Evolutionary conservation across 306 rosid species (phyloP).

Genomic region (Trichosanthes truncata): DNA sequence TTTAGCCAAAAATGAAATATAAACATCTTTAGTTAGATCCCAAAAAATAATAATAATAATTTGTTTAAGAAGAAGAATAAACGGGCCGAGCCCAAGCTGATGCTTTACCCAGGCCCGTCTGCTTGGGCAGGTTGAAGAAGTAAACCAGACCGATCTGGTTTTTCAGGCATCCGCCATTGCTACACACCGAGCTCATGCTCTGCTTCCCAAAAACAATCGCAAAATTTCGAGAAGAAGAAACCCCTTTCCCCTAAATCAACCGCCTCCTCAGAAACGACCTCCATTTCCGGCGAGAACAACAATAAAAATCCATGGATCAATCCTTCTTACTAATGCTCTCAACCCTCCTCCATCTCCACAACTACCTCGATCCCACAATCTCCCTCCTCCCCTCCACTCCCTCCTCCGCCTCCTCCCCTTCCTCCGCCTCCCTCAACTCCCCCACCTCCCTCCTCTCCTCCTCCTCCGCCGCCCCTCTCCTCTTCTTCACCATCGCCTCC

Average conservation of each 20-base stretch:
- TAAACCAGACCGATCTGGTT: background rate
- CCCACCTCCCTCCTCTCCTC: conserved; percentile 55
- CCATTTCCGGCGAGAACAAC: background rate
- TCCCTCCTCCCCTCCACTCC: conserved; percentile 46
- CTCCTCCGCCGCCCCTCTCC: conserved; percentile 85
- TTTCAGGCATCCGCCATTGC: background rate
- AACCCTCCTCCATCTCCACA: conserved; percentile 83
- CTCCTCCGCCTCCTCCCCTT: conserved; percentile 37
- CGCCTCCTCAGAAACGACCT: background rate
- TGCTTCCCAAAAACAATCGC: background rate
- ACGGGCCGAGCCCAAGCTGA: no score
- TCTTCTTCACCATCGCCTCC: conserved; percentile 90
- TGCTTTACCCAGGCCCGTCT: no score
- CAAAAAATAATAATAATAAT: no score
- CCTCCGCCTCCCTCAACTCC: conserved; percentile 28
- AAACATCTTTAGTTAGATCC: no score
- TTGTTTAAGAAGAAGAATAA: no score
- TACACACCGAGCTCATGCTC: background rate
- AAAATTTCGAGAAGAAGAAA: no score
- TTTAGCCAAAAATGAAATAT: no score
- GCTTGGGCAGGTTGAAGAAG: no score
- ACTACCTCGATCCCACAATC: conserved; percentile 76
- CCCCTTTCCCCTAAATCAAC: background rate
- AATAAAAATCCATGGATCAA: conserved; percentile 43
- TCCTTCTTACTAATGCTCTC: conserved; percentile 71